These are phyloP conservation scores for Penicillium subrubescens DNA, from an alignment of 495 filamentous ascomycete genomes.

Conservation along the genomic window DNA sequence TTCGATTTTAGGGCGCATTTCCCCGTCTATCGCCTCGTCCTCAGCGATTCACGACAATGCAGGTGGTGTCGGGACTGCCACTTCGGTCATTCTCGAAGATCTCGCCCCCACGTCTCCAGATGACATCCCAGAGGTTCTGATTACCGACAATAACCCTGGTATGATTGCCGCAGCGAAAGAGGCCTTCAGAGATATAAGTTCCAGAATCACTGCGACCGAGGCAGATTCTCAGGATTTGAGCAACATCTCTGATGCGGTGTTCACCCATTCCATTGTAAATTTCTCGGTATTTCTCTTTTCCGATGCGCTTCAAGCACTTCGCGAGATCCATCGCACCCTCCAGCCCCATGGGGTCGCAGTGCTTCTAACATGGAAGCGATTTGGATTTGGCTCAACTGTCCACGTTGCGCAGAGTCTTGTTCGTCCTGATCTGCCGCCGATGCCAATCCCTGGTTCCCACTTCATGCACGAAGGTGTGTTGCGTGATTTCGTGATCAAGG, in stretches of 20 bases:
- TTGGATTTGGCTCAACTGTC: neutral
- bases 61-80: neutral
- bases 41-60: neutral
- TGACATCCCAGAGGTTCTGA: neutral
- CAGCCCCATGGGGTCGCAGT: neutral
- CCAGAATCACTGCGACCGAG: neutral
- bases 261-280: neutral
- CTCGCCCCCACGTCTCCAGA: neutral
- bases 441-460: neutral
- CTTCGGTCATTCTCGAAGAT: neutral
- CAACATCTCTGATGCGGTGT: neutral
- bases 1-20: neutral
- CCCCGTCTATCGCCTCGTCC: neutral
- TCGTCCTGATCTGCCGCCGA: neutral
- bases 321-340: neutral
- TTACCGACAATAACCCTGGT: neutral
- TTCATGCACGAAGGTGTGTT: neutral
- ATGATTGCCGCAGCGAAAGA: neutral
- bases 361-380: neutral
- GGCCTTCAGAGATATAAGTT: neutral
- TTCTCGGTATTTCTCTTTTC: neutral
- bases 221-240: neutral
- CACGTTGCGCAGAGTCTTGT: neutral
- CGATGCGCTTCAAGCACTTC: neutral
- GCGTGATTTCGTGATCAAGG: neutral